These are phyloP conservation scores for Sugiyamaella floridensis DNA, from an alignment of 805 yeast species.

Conservation along the genomic window DNA sequence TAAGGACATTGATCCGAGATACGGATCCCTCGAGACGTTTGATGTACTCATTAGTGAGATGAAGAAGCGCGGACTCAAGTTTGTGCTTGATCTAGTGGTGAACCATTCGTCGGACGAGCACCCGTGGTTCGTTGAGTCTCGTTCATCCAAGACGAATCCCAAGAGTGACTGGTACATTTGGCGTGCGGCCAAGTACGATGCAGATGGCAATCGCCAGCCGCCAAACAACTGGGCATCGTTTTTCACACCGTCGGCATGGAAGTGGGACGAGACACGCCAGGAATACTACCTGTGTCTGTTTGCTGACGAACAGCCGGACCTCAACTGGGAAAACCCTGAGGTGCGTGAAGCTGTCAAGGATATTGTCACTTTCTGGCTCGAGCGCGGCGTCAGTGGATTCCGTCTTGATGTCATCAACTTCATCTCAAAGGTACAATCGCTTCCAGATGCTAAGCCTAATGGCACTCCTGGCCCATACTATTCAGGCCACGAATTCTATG, in stretches of 20 bases:
- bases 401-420: slow-evolving; percentile 50
- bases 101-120: slow-evolving; percentile 54
- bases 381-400: slow-evolving; percentile 51
- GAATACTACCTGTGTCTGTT: slow-evolving; percentile 52
- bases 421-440: slow-evolving; percentile 43
- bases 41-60: slow-evolving; percentile 41
- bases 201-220: slow-evolving; percentile 44
- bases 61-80: slow-evolving; percentile 45
- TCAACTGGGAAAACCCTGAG: slow-evolving; percentile 52
- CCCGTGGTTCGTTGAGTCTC: slow-evolving; percentile 51
- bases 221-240: slow-evolving; percentile 52
- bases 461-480: slow-evolving; percentile 38
- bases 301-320: slow-evolving; percentile 51
- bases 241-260: slow-evolving; percentile 54
- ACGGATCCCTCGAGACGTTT: slow-evolving; percentile 50
- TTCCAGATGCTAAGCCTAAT: slow-evolving; percentile 43
- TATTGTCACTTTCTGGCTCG: slow-evolving; percentile 47
- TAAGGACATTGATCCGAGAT: slow-evolving; percentile 43
- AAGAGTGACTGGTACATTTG: slow-evolving; percentile 59
- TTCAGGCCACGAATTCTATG: slow-evolving; percentile 32
- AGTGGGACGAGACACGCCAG: slow-evolving; percentile 45
- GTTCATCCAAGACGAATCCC: slow-evolving; percentile 43
- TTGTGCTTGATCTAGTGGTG: slow-evolving; percentile 50
- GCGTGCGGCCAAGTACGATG: slow-evolving; percentile 43
- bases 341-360: slow-evolving; percentile 37